Conservation (phyloP, 1,284 basidiomycete genomes). For the Anthracocystis panici-leucophaei region DNA sequence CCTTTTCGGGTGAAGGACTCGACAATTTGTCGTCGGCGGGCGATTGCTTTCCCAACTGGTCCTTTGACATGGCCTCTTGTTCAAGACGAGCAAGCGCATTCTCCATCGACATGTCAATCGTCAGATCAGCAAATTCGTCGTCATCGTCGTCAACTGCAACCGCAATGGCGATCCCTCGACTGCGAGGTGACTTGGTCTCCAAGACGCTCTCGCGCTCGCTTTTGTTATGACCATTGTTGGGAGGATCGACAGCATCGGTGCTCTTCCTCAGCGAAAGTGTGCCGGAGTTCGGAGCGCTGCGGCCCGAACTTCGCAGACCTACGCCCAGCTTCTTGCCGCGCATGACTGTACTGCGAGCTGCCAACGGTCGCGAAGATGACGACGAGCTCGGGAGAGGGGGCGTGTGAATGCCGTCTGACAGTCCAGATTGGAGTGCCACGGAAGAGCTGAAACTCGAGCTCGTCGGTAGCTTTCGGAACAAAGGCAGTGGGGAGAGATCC, state of each 20-base stretch:
- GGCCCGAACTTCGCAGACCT: conserved; percentile 21
- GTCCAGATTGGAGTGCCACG: not conserved
- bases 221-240: not conserved
- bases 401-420: conserved; percentile 15
- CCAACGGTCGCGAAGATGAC: conserved; percentile 28
- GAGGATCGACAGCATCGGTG: conserved; percentile 6
- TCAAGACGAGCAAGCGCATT: conserved; percentile 19
- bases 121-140: conserved; percentile 26
- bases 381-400: conserved; percentile 12
- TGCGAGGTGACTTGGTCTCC: conserved; percentile 24
- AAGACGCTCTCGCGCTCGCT: not conserved
- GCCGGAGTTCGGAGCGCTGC: conserved; percentile 18
- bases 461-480: not conserved
- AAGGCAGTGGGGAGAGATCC: conserved; percentile 10
- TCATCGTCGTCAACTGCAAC: conserved; percentile 32
- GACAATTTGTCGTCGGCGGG: not conserved
- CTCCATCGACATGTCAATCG: conserved; percentile 36
- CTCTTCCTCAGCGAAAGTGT: conserved; percentile 27
- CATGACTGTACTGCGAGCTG: conserved; percentile 2
- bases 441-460: conserved; percentile 10
- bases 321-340: conserved; percentile 31
- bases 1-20: not conserved
- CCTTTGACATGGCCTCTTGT: conserved; percentile 22
- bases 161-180: conserved; percentile 24
- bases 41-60: not conserved